A percentile compares a stretch with the other conserved stretches of the same genome.
Evolutionary conservation across 1,284 basidiomycete species (phyloP).

Genomic region (Cryptococcus floricola): DNA sequence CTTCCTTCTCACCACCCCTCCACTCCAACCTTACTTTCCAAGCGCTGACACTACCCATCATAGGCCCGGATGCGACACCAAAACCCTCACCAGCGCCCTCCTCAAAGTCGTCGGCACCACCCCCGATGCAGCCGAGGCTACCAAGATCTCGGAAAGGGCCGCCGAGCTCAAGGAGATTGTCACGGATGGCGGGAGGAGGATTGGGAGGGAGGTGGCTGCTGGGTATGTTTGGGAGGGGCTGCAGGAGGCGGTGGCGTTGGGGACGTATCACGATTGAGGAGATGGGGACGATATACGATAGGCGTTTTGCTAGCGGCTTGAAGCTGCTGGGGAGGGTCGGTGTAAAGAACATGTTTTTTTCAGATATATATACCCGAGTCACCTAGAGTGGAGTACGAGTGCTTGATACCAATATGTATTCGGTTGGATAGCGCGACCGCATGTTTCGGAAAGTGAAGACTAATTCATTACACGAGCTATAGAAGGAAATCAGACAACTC

Average conservation of each 20-base stretch:
- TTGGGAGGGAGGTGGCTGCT: slow-evolving; percentile 6
- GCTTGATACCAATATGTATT: too few relatives aligned
- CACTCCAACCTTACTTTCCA: neutral
- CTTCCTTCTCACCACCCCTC: neutral
- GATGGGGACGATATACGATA: too few relatives aligned
- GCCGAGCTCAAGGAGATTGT: slow-evolving; percentile 8
- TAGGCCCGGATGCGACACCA: slow-evolving; percentile 8
- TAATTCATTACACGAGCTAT: too few relatives aligned
- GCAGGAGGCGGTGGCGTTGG: neutral
- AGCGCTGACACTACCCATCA: neutral
- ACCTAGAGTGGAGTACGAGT: too few relatives aligned
- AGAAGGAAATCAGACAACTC: too few relatives aligned
- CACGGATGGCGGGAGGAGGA: slow-evolving; percentile 2
- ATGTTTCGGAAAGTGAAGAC: too few relatives aligned
- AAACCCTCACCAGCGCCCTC: slow-evolving; percentile 10
- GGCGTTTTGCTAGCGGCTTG: too few relatives aligned
- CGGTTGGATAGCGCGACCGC: too few relatives aligned
- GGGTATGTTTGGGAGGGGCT: slow-evolving; percentile 11
- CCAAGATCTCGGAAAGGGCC: slow-evolving; percentile 1
- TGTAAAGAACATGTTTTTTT: too few relatives aligned
- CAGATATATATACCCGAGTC: too few relatives aligned
- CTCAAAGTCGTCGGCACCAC: slow-evolving; percentile 10
- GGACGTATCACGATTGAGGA: too few relatives aligned
- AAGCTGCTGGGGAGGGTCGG: too few relatives aligned
- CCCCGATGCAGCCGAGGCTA: slow-evolving; percentile 3